Base-by-base conservation (phyloP, 78 protist genomes). In the Kipferlia bialata region DNA sequence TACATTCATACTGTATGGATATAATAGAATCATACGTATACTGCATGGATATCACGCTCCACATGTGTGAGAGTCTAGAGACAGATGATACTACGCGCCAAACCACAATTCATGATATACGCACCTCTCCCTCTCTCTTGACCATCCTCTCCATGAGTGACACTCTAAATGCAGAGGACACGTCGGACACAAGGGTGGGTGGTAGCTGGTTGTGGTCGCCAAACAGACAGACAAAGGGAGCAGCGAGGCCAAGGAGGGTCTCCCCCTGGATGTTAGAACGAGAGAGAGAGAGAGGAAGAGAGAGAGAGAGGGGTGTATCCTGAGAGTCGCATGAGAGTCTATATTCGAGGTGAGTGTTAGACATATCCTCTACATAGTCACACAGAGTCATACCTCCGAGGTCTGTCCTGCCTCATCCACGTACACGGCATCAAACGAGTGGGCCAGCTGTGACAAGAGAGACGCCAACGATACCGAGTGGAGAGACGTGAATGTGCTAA, bases 191-290 rank as follows among this genome's bases (percentile, higher is more conserved):
- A n/a, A 62, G 39, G 37, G 56, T 61, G 24, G 77, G 70, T 5
- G 76, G 76, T 36, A 71, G 68, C 62, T 71, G 76, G 41, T 34
- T 0, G 38, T 66, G 76, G 68, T 71, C 76, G 55, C 76, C 76
- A 1, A 71, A 59, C 15, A 71, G 34, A 34, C 44, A 36, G 36
- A 38, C n/a, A n/a, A n/a, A n/a, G n/a, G n/a, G n/a, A n/a, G n/a
- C n/a, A n/a, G n/a, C n/a, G n/a, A n/a, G n/a, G n/a, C n/a, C n/a
- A n/a, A n/a, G n/a, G n/a, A n/a, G n/a, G n/a, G n/a, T n/a, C n/a
- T n/a, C n/a, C n/a, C n/a, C n/a, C n/a, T n/a, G n/a, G n/a, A n/a
- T n/a, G n/a, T n/a, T n/a, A n/a, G n/a, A n/a, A n/a, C n/a, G n/a
- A n/a, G n/a, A n/a, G n/a, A n/a, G n/a, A 56, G 12, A 48, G 60